Base-by-base conservation (phyloP, 2,329 filamentous ascomycete genomes). In the Diaporthe sp. region DNA sequence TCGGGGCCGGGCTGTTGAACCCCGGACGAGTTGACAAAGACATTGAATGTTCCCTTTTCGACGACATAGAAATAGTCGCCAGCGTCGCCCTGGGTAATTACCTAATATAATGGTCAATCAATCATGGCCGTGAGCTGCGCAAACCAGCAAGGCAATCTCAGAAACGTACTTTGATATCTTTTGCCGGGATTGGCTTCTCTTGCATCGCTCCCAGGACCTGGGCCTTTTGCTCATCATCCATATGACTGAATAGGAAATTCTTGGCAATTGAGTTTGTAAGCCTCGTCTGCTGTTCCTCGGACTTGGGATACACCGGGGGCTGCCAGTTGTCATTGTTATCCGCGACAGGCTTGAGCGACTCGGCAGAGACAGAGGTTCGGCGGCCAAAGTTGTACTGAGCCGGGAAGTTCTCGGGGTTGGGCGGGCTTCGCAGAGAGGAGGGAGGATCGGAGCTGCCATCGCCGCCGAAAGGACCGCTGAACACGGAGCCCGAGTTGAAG, bases 1-100 rank as follows among this genome's bases (percentile, higher is more conserved):
- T 96, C 92, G 0, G 90, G 88, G 0, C 96, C 96, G 10, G 95
- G 89, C 82, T 98, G 94, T 72, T 97, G 89, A 55, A 91, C 87
- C 76, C 97, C 96, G 13, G 89, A 89, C 17, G 89, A 84, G 83
- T 98, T 96, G 85, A 98, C 96, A 82, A 97, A 95, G 74, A 98
- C 93, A 80, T 98, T 95, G 81, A 98, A 98, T 31, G 89, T 89
- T 55, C 97, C 97, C 78, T 93, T 94, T 84, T 99, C 97, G 25
- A 98, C 95, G 37, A 99, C 93, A 84, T 99, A 99, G 86, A 99
- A 99, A 87, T 94, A 98, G 85, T 99, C 97, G 58, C 97, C 97
- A 0, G 96, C 93, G 81, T 98, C 97, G 73, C 97, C 97, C 87
- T 99, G 97, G 68, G 93, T 94, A 79, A 99, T 98, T 75, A 99